Percentiles rank a stretch among this genome's conserved stretches.
phyloP scores from a whole-genome alignment of 2,329 filamentous ascomycete species.

The Colletotrichum australisinense region DNA sequence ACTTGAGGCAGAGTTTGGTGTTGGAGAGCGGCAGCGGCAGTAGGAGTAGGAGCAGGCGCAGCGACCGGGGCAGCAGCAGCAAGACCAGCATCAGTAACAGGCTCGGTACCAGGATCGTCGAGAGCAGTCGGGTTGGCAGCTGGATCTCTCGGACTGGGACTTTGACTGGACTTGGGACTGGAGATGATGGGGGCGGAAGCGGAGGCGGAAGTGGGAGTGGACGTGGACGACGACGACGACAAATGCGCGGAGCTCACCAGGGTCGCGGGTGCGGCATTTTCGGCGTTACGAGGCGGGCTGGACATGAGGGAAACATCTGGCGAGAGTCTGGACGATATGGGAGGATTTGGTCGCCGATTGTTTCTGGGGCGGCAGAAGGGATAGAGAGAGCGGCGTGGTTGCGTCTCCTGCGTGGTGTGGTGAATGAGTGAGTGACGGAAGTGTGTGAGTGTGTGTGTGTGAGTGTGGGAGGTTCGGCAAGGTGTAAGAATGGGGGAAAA shows the following conservation, averaged over 20 bases:
- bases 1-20: slow-evolving; percentile 37
- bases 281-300: slow-evolving; percentile 59
- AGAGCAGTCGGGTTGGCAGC: slow-evolving; percentile 8
- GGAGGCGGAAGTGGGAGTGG: slow-evolving; percentile 1
- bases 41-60: slow-evolving; percentile 7
- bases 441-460: slow-evolving; percentile 12
- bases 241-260: slow-evolving; percentile 51
- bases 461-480: slow-evolving; percentile 10
- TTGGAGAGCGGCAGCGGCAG: slow-evolving; percentile 8
- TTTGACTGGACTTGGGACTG: slow-evolving; percentile 2
- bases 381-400: slow-evolving; percentile 23
- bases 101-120: slow-evolving; percentile 7
- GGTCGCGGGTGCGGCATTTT: slow-evolving; percentile 66
- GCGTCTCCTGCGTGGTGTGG: slow-evolving; percentile 1
- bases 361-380: slow-evolving; percentile 25
- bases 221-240: slow-evolving; percentile 10
- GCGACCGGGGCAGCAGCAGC: slow-evolving; percentile 4
- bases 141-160: slow-evolving; percentile 10
- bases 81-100: slow-evolving; percentile 15
- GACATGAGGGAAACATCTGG: slow-evolving; percentile 71
- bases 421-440: background rate
- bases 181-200: background rate
- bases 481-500: slow-evolving; percentile 22
- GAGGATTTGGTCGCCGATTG: slow-evolving; percentile 42
- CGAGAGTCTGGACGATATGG: slow-evolving; percentile 43